Evolutionary conservation across 192 early-diverging fungal species (phyloP).

Genomic region (Kickxella alabastrina): DNA sequence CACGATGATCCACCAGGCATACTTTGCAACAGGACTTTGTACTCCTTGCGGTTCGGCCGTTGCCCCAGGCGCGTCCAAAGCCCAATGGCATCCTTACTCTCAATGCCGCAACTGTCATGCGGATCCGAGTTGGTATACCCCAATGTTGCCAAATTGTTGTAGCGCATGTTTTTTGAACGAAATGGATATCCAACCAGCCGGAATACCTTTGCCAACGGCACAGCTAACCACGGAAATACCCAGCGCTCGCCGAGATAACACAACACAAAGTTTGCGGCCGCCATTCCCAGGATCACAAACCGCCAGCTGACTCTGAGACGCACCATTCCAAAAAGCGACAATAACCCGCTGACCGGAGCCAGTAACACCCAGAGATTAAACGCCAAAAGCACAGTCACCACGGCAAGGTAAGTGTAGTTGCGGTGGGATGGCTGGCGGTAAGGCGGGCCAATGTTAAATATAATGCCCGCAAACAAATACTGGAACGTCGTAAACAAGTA

Average conservation of each 20-base stretch:
- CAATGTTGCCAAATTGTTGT: background rate
- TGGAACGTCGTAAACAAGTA: constrained; percentile 88
- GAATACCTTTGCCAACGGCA: constrained; percentile 18
- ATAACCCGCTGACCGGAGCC: constrained; percentile 26
- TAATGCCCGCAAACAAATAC: constrained; percentile 84
- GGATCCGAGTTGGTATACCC: too few relatives aligned
- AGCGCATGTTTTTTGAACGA: too few relatives aligned
- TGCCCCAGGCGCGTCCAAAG: constrained; percentile 29
- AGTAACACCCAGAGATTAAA: constrained; percentile 44
- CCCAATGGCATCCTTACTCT: background rate
- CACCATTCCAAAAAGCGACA: constrained; percentile 25
- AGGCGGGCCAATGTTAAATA: constrained; percentile 91
- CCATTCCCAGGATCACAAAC: constrained; percentile 34
- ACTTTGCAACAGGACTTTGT: constrained; percentile 22
- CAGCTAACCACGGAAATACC: constrained; percentile 34
- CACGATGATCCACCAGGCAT: constrained; percentile 19
- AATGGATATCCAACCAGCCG: background rate
- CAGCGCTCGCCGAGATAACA: constrained; percentile 34
- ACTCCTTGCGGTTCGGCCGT: constrained; percentile 28
- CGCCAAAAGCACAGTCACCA: constrained; percentile 11
- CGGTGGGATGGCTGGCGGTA: constrained; percentile 80
- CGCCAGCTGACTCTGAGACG: constrained; percentile 26
- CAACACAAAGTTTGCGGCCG: constrained; percentile 29
- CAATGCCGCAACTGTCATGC: too few relatives aligned
- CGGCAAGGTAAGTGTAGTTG: constrained; percentile 53